Evolutionary conservation across 2,329 filamentous ascomycete species (phyloP).

Genomic region (Aureobasidium mangrovei): DNA sequence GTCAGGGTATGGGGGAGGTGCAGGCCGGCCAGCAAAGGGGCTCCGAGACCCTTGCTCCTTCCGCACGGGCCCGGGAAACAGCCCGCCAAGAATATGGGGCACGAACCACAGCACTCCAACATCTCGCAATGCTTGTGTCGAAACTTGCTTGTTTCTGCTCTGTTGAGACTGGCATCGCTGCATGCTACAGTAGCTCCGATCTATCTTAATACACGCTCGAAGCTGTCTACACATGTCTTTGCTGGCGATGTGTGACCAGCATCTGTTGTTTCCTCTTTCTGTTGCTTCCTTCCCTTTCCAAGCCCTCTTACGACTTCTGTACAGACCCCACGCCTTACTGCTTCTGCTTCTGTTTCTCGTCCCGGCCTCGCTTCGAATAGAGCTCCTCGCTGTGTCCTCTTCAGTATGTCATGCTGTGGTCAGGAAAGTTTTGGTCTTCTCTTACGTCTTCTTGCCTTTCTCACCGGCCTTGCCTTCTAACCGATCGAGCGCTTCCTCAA

Average conservation of each 20-base stretch:
- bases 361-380: conserved; percentile 23
- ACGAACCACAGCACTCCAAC: background rate
- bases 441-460: conserved; percentile 32
- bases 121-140: no score
- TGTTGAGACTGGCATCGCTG: no score
- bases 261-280: no score
- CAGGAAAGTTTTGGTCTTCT: background rate
- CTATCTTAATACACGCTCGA: no score
- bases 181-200: no score
- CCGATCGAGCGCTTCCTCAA: conserved; percentile 38
- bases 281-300: no score
- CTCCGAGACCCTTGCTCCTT: conserved; percentile 7
- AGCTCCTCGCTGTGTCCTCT: conserved; percentile 19
- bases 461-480: conserved; percentile 33
- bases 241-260: no score
- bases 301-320: no score
- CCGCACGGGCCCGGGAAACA: conserved; percentile 1
- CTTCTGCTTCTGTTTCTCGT: conserved; percentile 19
- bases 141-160: no score
- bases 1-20: conserved; percentile 11
- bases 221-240: no score
- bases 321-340: background rate
- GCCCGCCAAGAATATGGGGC: conserved; percentile 5
- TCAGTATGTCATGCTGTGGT: conserved; percentile 2
- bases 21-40: conserved; percentile 5